Conservation (phyloP, 768 basidiomycete genomes). For the Lyophyllum semitale region DNA sequence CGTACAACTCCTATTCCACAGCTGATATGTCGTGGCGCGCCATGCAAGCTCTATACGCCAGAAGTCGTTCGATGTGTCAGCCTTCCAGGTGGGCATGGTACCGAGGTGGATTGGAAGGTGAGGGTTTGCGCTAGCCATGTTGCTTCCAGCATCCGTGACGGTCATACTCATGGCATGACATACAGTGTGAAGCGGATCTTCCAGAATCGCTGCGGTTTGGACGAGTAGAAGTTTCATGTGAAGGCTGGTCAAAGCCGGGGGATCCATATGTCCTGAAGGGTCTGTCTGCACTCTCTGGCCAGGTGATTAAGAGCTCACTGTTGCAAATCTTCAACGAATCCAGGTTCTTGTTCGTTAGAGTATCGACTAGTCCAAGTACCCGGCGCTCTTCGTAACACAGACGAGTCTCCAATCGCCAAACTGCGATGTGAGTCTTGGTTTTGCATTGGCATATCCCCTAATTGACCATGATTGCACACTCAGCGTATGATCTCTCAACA, state of each 20-base stretch:
- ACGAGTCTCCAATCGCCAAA: conserved; percentile 26
- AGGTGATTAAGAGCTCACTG: neutral
- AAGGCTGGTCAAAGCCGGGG: conserved; percentile 84
- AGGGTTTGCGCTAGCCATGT: conserved; percentile 13
- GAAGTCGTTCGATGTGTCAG: conserved; percentile 86
- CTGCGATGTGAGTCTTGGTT: conserved; percentile 28
- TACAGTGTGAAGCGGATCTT: conserved; percentile 86
- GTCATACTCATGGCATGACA: neutral
- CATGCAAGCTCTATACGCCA: conserved; percentile 78
- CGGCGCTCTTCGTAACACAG: conserved; percentile 36
- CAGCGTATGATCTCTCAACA: conserved; percentile 49
- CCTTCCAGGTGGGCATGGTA: conserved; percentile 68
- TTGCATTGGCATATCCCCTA: neutral
- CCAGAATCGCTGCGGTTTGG: conserved; percentile 84
- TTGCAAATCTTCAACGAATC: neutral
- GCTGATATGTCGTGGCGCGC: conserved; percentile 75
- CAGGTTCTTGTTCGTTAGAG: conserved; percentile 86
- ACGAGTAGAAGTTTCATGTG: conserved; percentile 82
- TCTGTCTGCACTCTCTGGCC: conserved; percentile 24
- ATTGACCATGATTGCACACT: neutral
- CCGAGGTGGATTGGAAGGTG: conserved; percentile 91
- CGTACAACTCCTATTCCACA: conserved; percentile 75
- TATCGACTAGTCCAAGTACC: conserved; percentile 81
- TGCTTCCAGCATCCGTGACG: neutral
- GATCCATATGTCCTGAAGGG: conserved; percentile 88